Conservation (phyloP, 768 basidiomycete species). For the Lactarius akahatsu region DNA sequence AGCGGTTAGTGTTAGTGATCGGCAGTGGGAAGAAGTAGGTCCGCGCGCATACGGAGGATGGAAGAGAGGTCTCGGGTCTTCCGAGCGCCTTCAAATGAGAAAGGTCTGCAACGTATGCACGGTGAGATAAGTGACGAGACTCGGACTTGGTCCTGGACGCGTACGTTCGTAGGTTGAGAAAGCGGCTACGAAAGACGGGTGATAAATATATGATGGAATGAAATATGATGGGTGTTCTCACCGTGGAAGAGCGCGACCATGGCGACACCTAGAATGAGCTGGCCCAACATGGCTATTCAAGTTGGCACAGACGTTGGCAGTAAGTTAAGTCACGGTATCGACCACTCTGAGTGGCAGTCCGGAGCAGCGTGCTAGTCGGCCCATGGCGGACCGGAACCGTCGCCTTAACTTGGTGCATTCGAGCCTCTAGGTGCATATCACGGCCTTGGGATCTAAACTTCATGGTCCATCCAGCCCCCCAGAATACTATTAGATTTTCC, state of each 20-base stretch:
- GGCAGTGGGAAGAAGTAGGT: neutral
- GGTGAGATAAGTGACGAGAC: neutral
- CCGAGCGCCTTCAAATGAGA: slow-evolving; percentile 76
- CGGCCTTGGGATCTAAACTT: no score
- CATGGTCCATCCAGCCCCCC: no score
- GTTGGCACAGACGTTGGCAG: neutral
- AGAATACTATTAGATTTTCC: no score
- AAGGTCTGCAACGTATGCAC: slow-evolving; percentile 49
- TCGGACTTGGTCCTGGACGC: slow-evolving; percentile 32
- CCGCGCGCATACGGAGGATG: slow-evolving; percentile 51
- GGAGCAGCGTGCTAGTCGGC: neutral
- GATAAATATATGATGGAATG: neutral
- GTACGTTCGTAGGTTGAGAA: slow-evolving; percentile 80
- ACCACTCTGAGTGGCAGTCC: neutral
- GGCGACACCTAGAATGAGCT: slow-evolving; percentile 18
- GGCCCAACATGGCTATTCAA: slow-evolving; percentile 18
- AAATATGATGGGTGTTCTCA: slow-evolving; percentile 3
- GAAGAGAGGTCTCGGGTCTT: slow-evolving; percentile 63
- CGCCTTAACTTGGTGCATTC: no score
- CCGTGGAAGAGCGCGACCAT: slow-evolving; percentile 25
- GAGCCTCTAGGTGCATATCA: no score
- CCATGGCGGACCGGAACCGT: slow-evolving; percentile 4
- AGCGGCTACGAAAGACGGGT: slow-evolving; percentile 48
- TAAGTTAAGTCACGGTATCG: no score
- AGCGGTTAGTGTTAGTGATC: neutral